Conservation (phyloP, 2,329 filamentous ascomycete species). For the Knufia petricola region DNA sequence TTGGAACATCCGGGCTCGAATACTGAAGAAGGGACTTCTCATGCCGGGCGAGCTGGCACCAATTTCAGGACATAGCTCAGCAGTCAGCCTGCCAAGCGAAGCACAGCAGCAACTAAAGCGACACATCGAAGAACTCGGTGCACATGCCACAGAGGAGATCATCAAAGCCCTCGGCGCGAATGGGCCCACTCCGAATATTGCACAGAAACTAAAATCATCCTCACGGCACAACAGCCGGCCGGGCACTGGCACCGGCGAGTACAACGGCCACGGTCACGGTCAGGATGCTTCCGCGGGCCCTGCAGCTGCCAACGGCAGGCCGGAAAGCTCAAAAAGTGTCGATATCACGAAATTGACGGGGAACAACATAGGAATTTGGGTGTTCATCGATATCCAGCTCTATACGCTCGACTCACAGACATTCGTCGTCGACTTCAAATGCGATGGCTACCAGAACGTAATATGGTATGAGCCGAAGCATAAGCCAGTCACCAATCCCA, state of each 20-base stretch:
- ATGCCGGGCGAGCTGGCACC: constrained; percentile 42
- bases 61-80: constrained; percentile 39
- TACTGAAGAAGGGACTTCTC: constrained; percentile 70
- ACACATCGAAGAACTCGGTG: constrained; percentile 23
- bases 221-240: constrained; percentile 13
- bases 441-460: constrained; percentile 90
- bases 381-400: constrained; percentile 92
- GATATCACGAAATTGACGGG: constrained; percentile 19
- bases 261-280: constrained; percentile 10
- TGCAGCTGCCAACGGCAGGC: constrained; percentile 14
- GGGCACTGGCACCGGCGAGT: constrained; percentile 15
- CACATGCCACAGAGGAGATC: constrained; percentile 21
- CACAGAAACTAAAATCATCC: constrained; percentile 8
- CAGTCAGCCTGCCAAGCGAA: constrained; percentile 26
- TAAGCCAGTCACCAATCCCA: constrained; percentile 30
- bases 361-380: constrained; percentile 55
- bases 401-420: constrained; percentile 88
- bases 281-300: constrained; percentile 25
- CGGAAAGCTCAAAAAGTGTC: constrained; percentile 16
- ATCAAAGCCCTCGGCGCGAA: constrained; percentile 18
- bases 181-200: constrained; percentile 11
- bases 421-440: constrained; percentile 97
- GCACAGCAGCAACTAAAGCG: constrained; percentile 25
- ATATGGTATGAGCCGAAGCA: constrained; percentile 33
- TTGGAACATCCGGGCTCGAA: constrained; percentile 87